phyloP scores from a whole-genome alignment of 768 basidiomycete genomes.

The Tulasnella calospora region DNA sequence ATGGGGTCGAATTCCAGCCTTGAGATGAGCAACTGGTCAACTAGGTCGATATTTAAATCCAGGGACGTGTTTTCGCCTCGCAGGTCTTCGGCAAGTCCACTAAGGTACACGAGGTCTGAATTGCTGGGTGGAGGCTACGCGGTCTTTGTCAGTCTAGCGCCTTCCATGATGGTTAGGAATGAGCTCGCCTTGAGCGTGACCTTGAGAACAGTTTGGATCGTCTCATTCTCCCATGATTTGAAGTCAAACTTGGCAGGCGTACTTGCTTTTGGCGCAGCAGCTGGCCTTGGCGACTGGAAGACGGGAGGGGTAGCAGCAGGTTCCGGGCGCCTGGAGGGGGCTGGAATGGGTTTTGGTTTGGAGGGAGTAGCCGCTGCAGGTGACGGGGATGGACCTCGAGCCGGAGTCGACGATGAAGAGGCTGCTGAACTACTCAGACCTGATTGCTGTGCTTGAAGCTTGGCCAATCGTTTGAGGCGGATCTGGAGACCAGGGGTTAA shows the following conservation, averaged over 20 bases:
- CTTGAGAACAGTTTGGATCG: constrained; percentile 61
- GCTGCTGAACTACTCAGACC: constrained; percentile 41
- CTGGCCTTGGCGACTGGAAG: constrained; percentile 26
- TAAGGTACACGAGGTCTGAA: constrained; percentile 79
- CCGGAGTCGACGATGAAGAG: neutral
- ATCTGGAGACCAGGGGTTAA: constrained; percentile 51
- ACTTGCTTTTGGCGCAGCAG: constrained; percentile 24
- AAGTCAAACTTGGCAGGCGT: constrained; percentile 48
- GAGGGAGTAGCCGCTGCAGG: constrained; percentile 35
- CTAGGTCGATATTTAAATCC: constrained; percentile 52
- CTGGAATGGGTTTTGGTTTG: constrained; percentile 34
- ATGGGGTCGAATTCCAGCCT: constrained; percentile 74
- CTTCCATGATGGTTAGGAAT: neutral
- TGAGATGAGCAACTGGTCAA: constrained; percentile 77
- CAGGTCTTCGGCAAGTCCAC: constrained; percentile 64
- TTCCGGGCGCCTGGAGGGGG: constrained; percentile 41
- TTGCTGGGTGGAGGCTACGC: constrained; percentile 32
- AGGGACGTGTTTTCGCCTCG: constrained; percentile 50
- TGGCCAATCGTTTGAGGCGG: constrained; percentile 85
- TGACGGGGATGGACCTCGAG: constrained; percentile 31
- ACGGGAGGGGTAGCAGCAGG: constrained; percentile 34
- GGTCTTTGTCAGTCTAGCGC: neutral
- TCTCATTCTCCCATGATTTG: constrained; percentile 67
- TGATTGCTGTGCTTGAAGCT: constrained; percentile 54
- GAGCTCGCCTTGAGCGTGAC: constrained; percentile 71